Evolutionary conservation across 2,329 filamentous ascomycete species (phyloP), one percentile per base, ranked within the genome.

Genomic region (Colletotrichum agaves): DNA sequence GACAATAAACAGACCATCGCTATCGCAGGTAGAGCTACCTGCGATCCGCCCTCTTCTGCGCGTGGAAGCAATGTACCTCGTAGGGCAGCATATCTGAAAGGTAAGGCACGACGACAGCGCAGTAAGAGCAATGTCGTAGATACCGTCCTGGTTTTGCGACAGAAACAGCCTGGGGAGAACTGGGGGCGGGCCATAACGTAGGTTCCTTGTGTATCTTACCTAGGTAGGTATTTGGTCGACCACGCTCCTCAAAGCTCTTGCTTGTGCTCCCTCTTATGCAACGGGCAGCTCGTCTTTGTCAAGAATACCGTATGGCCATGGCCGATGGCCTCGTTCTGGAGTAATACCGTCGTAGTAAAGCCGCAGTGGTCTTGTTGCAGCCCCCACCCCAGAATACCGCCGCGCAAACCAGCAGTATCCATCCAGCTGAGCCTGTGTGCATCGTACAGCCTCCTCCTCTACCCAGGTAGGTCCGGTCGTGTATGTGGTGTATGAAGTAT

Each of bases 351-450:
- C 35, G 35, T 15, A 37, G 35, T 37, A 37, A 37, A 37, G 35
- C 35, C 35, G 35, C 35, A 15, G 35, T 37, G 1, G 11, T 37
- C 12, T 37, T 15, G 35, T 37, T 11, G 13, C 13, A 43, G 17
- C 47, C 41, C 35, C 35, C 58, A 43, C 55, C 44, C 55, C 55
- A 66, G 19, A 46, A 50, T 50, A 49, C 27, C 49, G 63, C 49
- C 57, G 47, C 39, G 19, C 39, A 12, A 37, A 46, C 39, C 31
- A 44, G 46, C 50, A 61, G 47, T 53, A 43, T 17, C 46, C 47
- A 39, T 59, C 56, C 41, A 59, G 7, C 23, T 37, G 56, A 23
- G 17, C 58, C 17, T 49, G 53, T 44, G 46, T 23, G 35, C 41
- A 53, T 56, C 31, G 19, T 39, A 12, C 21, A 31, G 7, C 4